phyloP scores from a whole-genome alignment of 2,329 filamentous ascomycete genomes.

The Aspergillus versicolor region DNA sequence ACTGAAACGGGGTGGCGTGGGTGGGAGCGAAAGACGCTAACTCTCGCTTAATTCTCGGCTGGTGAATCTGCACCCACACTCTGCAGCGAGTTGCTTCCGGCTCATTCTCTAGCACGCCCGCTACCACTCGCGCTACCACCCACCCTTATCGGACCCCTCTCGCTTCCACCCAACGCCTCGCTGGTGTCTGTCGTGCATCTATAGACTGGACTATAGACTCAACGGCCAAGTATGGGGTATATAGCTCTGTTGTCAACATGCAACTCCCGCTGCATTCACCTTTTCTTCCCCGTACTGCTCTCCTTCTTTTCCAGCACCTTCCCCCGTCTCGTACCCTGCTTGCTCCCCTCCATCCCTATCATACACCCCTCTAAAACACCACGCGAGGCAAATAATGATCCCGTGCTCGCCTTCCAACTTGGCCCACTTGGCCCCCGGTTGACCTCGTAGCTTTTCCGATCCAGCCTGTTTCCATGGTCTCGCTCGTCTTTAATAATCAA shows the following conservation, averaged over 20 bases:
- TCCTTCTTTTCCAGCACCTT: neutral
- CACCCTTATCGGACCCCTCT: constrained; percentile 27
- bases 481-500: constrained; percentile 3
- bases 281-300: neutral
- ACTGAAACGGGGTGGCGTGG: constrained; percentile 26
- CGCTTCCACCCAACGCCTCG: constrained; percentile 32
- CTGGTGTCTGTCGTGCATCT: constrained; percentile 14
- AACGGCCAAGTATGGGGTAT: neutral
- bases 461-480: neutral
- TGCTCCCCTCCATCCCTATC: neutral
- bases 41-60: constrained; percentile 20
- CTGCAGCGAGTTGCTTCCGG: constrained; percentile 17
- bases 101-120: constrained; percentile 37
- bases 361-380: neutral
- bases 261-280: no score
- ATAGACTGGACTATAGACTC: neutral
- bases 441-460: constrained; percentile 6
- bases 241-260: neutral
- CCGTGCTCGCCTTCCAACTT: constrained; percentile 13
- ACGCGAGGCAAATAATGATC: constrained; percentile 3
- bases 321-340: no score
- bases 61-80: constrained; percentile 17
- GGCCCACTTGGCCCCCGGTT: constrained; percentile 11
- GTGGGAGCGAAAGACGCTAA: constrained; percentile 22
- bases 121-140: constrained; percentile 25